These are phyloP conservation scores for Heliocybe sulcata DNA, from an alignment of 1,284 basidiomycete genomes.

Conservation along the genomic window DNA sequence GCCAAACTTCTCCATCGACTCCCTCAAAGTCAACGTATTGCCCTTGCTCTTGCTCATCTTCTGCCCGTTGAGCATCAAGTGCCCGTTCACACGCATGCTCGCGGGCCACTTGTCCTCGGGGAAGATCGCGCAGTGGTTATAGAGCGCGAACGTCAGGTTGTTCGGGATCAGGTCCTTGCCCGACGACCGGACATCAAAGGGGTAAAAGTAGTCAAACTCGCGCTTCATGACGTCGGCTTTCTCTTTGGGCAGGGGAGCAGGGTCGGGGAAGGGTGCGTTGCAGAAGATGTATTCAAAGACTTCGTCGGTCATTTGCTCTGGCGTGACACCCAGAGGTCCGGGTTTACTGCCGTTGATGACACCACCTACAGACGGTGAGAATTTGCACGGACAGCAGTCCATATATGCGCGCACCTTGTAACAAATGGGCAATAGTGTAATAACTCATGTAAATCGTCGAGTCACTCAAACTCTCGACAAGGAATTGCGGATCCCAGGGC, in stretches of 20 bases:
- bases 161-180: conserved; percentile 98
- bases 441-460: conserved; percentile 99
- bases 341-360: conserved; percentile 74
- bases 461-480: conserved; percentile 96
- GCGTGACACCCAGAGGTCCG: conserved; percentile 80
- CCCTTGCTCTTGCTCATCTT: conserved; percentile 99
- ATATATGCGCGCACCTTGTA: conserved; percentile 60
- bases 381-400: conserved; percentile 1
- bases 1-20: conserved; percentile 83
- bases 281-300: conserved; percentile 95
- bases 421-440: conserved; percentile 89
- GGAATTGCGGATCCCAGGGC: conserved; percentile 95
- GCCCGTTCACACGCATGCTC: conserved; percentile 93
- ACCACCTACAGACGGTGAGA: conserved; percentile 36
- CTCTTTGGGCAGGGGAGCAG: conserved; percentile 62
- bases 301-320: conserved; percentile 95
- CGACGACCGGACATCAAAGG: conserved; percentile 97
- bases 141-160: conserved; percentile 92
- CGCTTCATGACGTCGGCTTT: conserved; percentile 83
- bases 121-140: conserved; percentile 94
- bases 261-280: conserved; percentile 68
- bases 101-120: conserved; percentile 90
- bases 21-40: conserved; percentile 75
- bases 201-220: conserved; percentile 98
- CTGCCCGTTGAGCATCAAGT: conserved; percentile 96